Conservation (phyloP, 352 stramenopile species). For the Phytopythium kandeliae region DNA sequence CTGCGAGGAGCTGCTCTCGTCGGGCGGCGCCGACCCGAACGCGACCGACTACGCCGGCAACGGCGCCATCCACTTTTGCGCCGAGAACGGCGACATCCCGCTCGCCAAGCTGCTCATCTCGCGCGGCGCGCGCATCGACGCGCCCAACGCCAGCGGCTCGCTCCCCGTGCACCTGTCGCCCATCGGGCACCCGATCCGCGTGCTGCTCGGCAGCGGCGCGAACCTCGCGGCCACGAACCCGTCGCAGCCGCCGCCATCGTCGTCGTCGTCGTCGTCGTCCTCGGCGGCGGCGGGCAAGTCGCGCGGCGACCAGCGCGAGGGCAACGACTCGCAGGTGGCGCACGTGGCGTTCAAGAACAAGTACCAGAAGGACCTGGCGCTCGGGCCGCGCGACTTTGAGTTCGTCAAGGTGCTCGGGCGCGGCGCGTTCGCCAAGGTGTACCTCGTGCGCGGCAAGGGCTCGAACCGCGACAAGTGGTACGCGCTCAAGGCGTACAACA, state of each 20-base stretch:
- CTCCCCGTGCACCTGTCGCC: slow-evolving; percentile 81
- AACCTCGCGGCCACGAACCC: slow-evolving; percentile 68
- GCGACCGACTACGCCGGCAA: slow-evolving; percentile 80
- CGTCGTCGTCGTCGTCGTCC: no score
- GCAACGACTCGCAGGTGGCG: slow-evolving; percentile 65
- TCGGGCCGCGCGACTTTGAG: slow-evolving; percentile 89
- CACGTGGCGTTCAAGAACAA: slow-evolving; percentile 89
- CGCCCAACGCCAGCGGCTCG: slow-evolving; percentile 70
- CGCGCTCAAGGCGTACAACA: slow-evolving; percentile 98
- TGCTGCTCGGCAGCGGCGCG: slow-evolving; percentile 65
- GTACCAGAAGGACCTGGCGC: slow-evolving; percentile 79
- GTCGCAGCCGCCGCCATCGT: slow-evolving; percentile 49
- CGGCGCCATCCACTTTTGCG: slow-evolving; percentile 76
- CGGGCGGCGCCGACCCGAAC: slow-evolving; percentile 62
- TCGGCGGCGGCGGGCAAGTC: no score
- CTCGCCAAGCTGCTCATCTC: slow-evolving; percentile 75
- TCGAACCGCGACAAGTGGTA: slow-evolving; percentile 93
- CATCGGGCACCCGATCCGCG: slow-evolving; percentile 81
- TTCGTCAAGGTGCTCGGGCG: slow-evolving; percentile 98
- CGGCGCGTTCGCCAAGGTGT: slow-evolving; percentile 95
- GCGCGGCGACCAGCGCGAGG: slow-evolving; percentile 41
- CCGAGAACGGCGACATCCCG: slow-evolving; percentile 73
- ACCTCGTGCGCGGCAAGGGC: slow-evolving; percentile 94
- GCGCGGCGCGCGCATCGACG: slow-evolving; percentile 64
- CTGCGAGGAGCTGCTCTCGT: slow-evolving; percentile 66